Evolutionary conservation across 768 basidiomycete genomes (phyloP), one percentile per base, ranked within the genome.

Genomic region (Gelatoporia subvermispora): DNA sequence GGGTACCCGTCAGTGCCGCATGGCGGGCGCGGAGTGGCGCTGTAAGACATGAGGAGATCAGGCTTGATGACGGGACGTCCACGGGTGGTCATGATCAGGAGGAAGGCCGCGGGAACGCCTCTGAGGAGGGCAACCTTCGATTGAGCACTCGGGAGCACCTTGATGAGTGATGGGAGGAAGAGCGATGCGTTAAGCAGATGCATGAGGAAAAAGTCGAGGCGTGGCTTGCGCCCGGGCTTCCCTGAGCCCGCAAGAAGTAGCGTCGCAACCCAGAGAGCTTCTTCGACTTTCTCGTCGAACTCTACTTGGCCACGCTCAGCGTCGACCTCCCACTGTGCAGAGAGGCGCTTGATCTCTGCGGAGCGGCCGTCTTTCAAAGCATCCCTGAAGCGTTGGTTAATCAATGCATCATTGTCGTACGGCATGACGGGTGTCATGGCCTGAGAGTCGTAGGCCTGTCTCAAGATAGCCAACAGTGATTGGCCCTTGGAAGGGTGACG

Each of bases 131-230:
- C 67, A 3, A 70, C 74, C 57, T 75, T 76, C 35, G 72, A 65
- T 20, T 57, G 60, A 9, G 60, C 53, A 35, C 62, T 68, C 24
- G 60, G 53, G 7, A 68, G 49, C 9, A 62, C 61, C 9, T 57
- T 56, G 31, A 77, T 52, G 34, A 76, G 57, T 0, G 74, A 71
- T 21, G 71, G 69, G 8, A 82, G 54, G 62, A 81, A 79, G 4
- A 80, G 54, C 8, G 76, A 68, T 31, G 72, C 73, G 9, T 73
- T 82, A 39, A 82, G 65, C 40, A 79, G 55, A 54, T 82, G 81
- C 78, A 79, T 77, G 44, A 82, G 62, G 73, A 80, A 78, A 65
- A 82, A 72, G 49, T 72, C 80, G 23, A 82, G 58, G 3, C 79
- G 67, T 7, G 76, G 75, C 53, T 74, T 71, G 35, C 72, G 65